Conservation (phyloP, 2,329 filamentous ascomycete genomes). For the Cercospora sojina region DNA sequence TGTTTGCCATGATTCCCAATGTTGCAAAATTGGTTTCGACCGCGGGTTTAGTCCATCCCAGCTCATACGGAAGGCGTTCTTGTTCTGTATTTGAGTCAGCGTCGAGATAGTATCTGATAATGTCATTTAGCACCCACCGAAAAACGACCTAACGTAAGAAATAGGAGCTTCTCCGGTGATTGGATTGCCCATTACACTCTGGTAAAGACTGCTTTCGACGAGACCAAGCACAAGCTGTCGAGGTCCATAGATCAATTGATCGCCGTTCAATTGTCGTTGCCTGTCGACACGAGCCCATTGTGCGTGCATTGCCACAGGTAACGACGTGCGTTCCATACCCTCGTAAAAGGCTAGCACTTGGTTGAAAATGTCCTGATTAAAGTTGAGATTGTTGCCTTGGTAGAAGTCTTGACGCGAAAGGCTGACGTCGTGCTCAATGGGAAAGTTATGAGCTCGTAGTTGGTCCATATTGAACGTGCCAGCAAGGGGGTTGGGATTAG, state of each 20-base stretch:
- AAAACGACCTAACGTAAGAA: slow-evolving; percentile 20
- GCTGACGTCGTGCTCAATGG: slow-evolving; percentile 40
- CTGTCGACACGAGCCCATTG: slow-evolving; percentile 35
- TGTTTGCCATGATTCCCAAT: slow-evolving; percentile 26
- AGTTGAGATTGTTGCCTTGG: slow-evolving; percentile 37
- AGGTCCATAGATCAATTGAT: slow-evolving; percentile 36
- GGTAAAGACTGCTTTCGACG: slow-evolving; percentile 41
- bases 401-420: slow-evolving; percentile 35
- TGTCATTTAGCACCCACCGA: slow-evolving; percentile 7
- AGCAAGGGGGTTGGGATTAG: slow-evolving; percentile 21
- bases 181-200: slow-evolving; percentile 37
- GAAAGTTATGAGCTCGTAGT: slow-evolving; percentile 23
- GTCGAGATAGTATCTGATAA: background rate
- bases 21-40: slow-evolving; percentile 24
- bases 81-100: slow-evolving; percentile 23
- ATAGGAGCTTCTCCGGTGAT: slow-evolving; percentile 17
- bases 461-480: slow-evolving; percentile 5
- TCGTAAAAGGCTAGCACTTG: slow-evolving; percentile 32
- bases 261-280: slow-evolving; percentile 30
- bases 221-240: slow-evolving; percentile 39
- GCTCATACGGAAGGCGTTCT: slow-evolving; percentile 39
- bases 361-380: slow-evolving; percentile 39
- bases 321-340: slow-evolving; percentile 30
- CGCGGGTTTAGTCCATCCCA: slow-evolving; percentile 36
- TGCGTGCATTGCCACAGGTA: slow-evolving; percentile 33